Base-by-base conservation (phyloP, 495 filamentous ascomycete species). In the Echria macrotheca region DNA sequence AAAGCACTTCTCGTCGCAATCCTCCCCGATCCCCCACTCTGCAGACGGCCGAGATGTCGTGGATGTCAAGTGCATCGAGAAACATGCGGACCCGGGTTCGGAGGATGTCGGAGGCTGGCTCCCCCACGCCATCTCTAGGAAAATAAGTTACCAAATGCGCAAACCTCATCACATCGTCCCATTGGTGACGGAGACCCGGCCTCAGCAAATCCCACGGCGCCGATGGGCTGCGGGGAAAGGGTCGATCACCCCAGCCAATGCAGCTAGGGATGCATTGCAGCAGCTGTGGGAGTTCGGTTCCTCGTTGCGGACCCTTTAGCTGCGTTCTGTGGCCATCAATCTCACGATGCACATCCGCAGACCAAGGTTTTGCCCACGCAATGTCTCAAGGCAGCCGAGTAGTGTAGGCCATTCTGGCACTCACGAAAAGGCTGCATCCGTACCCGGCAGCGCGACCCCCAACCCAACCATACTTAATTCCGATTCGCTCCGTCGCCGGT, bases 81-180 rank as follows among this genome's bases (percentile, higher is more conserved):
- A 15, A 9, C 21, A 38, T 39, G 33, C 23, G 35, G 35, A 21
- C 1, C 23, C 18, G 22, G 29, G 21, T 36, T 25, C 49, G 43
- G 49, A 52, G 39, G 29, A 44, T 52, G 23, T 44, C 53, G 49
- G 41, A 52, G 46, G 33, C 35, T 26, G n/a, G 19, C 11, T 2
- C 48, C 60, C 58, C 61, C 58, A 61, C 48, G 49, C 11, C 33
- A 19, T 15, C 26, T 40, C 40, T 19, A 37, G 12, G 17, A 46
- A 38, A 12, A 50, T 22, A 25, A 33, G 19, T 64, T 64, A 64
- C 53, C 59, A 57, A 62, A 64, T 64, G 31, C 25, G 29, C 37
- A 64, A 55, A 64, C 54, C 56, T 64, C 48, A 64, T 53, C 25
- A 18, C 42, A 48, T 55, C 25, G 41, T 50, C 49, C 28, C 50